Conservation (phyloP, 805 yeast species). For the Metschnikowia henanensis region DNA sequence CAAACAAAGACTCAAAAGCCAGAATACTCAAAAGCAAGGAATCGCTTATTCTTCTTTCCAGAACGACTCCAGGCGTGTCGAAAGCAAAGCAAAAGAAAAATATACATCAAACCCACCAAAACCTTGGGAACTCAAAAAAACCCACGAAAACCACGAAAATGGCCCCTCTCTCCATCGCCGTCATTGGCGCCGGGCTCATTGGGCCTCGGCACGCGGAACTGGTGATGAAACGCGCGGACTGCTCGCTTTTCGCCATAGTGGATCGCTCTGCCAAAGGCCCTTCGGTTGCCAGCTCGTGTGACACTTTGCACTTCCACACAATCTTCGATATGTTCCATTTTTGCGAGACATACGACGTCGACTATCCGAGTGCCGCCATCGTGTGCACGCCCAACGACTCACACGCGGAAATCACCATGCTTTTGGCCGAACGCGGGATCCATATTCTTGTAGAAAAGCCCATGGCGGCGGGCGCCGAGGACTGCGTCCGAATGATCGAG, state of each 20-base stretch:
- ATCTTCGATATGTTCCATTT: constrained; percentile 20
- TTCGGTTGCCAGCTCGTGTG: constrained; percentile 19
- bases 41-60: too few relatives aligned
- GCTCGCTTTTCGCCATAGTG: constrained; percentile 25
- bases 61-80: too few relatives aligned
- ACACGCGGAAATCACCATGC: constrained; percentile 33
- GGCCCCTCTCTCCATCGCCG: constrained; percentile 12
- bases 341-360: constrained; percentile 18
- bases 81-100: too few relatives aligned
- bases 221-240: constrained; percentile 20
- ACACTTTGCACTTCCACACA: constrained; percentile 20
- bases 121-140: too few relatives aligned
- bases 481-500: constrained; percentile 33
- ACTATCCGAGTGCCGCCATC: constrained; percentile 40
- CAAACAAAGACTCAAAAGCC: too few relatives aligned
- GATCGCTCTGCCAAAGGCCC: constrained; percentile 27
- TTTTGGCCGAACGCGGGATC: constrained; percentile 36
- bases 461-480: constrained; percentile 33
- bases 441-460: constrained; percentile 43
- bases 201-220: constrained; percentile 31
- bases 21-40: too few relatives aligned
- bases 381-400: constrained; percentile 44
- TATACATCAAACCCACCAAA: too few relatives aligned
- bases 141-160: background rate
- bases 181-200: constrained; percentile 29